Evolutionary conservation across 225 moss, liverwort and hornwort genomes (phyloP).

Genomic region (Neckera pumila): DNA sequence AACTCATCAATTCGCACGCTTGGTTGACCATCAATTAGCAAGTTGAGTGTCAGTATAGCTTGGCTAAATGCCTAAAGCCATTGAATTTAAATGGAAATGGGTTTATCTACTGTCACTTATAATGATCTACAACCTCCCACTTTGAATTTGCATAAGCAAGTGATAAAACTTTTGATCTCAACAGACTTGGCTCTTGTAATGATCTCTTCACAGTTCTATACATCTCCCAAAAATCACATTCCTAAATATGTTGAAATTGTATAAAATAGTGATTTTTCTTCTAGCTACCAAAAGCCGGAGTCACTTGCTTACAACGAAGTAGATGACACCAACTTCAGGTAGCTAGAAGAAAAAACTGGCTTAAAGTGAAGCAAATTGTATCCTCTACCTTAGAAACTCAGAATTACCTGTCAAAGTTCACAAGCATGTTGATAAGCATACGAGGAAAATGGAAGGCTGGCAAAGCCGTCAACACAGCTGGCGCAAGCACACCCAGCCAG

Average conservation of each 20-base stretch:
- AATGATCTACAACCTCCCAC: not conserved
- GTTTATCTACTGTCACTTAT: not conserved
- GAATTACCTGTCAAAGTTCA: constrained; percentile 72
- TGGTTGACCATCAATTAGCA: not conserved
- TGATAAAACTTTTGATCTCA: not conserved
- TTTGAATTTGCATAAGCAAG: not conserved
- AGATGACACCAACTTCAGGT: not conserved
- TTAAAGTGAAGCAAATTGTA: not conserved
- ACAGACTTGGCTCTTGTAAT: not conserved
- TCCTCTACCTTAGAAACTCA: not conserved
- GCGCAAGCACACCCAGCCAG: constrained; percentile 57
- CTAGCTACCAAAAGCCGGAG: not conserved
- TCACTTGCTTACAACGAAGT: not conserved
- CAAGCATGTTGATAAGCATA: constrained; percentile 45
- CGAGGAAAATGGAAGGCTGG: constrained; percentile 46
- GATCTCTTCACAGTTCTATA: not conserved
- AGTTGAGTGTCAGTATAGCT: not conserved
- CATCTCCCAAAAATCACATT: not conserved
- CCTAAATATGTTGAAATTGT: not conserved
- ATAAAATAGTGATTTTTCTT: not conserved
- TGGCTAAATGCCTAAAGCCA: not conserved
- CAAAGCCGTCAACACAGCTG: constrained; percentile 36
- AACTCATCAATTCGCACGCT: not conserved
- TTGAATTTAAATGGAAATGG: not conserved
- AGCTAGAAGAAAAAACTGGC: not conserved